These are phyloP conservation scores for Fraxinus pennsylvanica DNA, from an alignment of 257 asterid genomes.

Conservation along the genomic window DNA sequence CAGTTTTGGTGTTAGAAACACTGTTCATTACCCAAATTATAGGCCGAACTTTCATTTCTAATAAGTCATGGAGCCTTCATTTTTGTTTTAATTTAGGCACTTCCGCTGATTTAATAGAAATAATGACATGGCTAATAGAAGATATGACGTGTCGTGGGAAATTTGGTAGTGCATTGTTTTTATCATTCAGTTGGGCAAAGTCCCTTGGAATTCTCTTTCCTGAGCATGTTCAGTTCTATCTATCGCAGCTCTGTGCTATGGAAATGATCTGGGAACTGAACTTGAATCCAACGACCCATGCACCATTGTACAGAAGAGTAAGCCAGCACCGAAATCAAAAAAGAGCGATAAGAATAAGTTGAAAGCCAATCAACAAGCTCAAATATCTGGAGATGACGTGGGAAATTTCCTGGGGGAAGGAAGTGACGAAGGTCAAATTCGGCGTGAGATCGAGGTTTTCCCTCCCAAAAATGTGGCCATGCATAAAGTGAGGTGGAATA, in stretches of 20 bases:
- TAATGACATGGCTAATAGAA: not conserved
- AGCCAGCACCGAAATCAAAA: conserved; percentile 28
- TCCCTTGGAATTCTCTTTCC: not conserved
- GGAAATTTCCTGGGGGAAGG: conserved; percentile 4
- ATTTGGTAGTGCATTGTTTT: too few species aligned
- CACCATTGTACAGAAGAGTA: conserved; percentile 8
- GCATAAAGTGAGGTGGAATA: conserved; percentile 86
- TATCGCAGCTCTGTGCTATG: conserved; percentile 37
- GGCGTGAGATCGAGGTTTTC: conserved; percentile 33
- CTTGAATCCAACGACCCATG: conserved; percentile 22
- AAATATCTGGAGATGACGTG: not conserved
- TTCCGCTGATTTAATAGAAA: not conserved
- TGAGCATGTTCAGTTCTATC: conserved; percentile 1
- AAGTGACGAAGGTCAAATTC: conserved; percentile 12
- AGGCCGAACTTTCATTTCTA: not conserved
- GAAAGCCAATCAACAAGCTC: conserved; percentile 23
- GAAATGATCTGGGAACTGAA: conserved; percentile 28
- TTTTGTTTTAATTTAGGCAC: not conserved
- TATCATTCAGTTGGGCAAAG: not conserved
- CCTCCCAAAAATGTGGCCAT: conserved; percentile 70
- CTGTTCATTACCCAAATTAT: not conserved
- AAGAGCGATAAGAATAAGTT: conserved; percentile 21
- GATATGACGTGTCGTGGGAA: not conserved
- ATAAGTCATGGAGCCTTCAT: not conserved
- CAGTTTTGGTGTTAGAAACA: not conserved